Evolutionary conservation across 2,329 filamentous ascomycete genomes (phyloP), one percentile per base, ranked within the genome.

Genomic region (Botrytis medusae): DNA sequence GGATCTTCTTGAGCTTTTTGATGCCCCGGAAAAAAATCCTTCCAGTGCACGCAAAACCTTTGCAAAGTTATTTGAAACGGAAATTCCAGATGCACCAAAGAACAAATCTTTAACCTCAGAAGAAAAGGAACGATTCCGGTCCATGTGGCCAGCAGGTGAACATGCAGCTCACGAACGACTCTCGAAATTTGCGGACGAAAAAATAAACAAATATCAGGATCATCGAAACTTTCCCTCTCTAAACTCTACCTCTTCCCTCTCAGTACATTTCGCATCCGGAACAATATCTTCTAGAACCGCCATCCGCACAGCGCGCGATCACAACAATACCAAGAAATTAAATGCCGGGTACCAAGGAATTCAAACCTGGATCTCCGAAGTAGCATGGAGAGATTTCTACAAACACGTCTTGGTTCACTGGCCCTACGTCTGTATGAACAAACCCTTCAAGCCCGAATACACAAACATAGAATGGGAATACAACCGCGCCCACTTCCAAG

Each of bases 331-430:
- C 1, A 89, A 87, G 80, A 88, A 89, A 73, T 85, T 97, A 2
- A 88, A 94, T 74, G 88, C 84, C 1, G 91, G 92, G 0, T 86
- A 87, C 32, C 82, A 88, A 25, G 93, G 92, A 0, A 91, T 93
- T 73, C 85, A 87, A 69, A 85, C 86, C 0, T 97, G 93, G 93
- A 93, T 96, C 76, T 90, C 90, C 71, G 93, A 97, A 81, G 86
- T 97, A 5, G 93, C 93, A 0, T 96, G 93, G 93, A 86, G 93
- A 22, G 93, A 97, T 79, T 97, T 97, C 79, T 97, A 97, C 83
- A 93, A 91, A 79, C 93, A 96, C 80, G 92, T 97, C 4, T 83
- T 97, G 8, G 92, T 91, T 0, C 85, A 95, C 74, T 97, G 93
- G 93, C 95, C 95, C 0, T 95, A 94, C 78, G 85, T 94, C 10